phyloP scores from a whole-genome alignment of 2,329 filamentous ascomycete genomes.

The Aspergillus fijiensis region DNA sequence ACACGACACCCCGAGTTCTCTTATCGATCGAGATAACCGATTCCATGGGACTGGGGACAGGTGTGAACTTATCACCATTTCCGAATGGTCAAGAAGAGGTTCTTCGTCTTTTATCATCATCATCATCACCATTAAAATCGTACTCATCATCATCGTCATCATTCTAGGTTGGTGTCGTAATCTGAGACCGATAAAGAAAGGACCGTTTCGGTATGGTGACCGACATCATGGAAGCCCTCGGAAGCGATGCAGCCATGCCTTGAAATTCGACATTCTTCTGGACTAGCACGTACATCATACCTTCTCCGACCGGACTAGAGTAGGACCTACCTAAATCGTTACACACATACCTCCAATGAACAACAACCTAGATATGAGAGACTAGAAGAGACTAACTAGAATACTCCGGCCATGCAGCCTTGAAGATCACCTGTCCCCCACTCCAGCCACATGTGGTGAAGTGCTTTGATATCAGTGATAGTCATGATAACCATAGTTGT shows the following conservation, averaged over 20 bases:
- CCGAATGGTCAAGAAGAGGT: background rate
- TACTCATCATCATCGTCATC: background rate
- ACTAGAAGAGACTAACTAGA: conserved; percentile 14
- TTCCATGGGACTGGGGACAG: conserved; percentile 1
- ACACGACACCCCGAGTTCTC: background rate
- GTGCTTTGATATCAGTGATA: background rate
- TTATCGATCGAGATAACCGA: conserved; percentile 5
- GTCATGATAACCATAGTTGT: background rate
- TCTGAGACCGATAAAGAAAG: background rate
- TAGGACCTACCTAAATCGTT: conserved; percentile 14
- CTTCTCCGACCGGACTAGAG: conserved; percentile 3
- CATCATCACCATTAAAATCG: too few relatives aligned
- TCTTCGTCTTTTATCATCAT: background rate
- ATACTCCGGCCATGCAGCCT: conserved; percentile 23
- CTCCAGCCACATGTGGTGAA: conserved; percentile 11
- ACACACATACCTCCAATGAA: conserved; percentile 14
- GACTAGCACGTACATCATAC: conserved; percentile 11
- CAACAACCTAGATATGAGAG: conserved; percentile 1
- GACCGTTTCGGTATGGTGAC: conserved; percentile 2
- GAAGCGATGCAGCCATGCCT: conserved; percentile 11
- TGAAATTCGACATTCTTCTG: conserved; percentile 11
- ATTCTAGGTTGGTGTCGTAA: background rate
- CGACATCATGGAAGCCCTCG: conserved; percentile 5
- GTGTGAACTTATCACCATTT: background rate
- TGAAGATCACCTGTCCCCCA: conserved; percentile 23